A percentile compares a stretch with the other conserved stretches of the same genome.
These are phyloP conservation scores for Amanita polypyramis DNA, from an alignment of 768 basidiomycete species.

Conservation along the genomic window DNA sequence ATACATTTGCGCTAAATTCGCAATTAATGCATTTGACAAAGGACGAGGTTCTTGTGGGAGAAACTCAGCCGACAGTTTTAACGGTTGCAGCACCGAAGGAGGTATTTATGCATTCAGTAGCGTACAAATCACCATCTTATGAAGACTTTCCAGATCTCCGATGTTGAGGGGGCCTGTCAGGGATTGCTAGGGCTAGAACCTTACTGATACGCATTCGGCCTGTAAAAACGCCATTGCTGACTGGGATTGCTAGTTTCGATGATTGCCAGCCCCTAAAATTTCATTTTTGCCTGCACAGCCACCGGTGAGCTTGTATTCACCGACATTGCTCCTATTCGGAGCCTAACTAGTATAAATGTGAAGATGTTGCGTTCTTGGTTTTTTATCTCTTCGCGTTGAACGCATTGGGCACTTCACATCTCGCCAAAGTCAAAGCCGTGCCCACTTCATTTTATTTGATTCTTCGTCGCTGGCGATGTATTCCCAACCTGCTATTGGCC, in stretches of 20 bases:
- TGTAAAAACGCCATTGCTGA: not conserved
- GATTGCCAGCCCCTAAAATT: not conserved
- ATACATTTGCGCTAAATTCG: not conserved
- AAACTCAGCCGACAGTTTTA: constrained; percentile 50
- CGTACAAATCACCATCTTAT: not conserved
- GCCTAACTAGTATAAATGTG: not conserved
- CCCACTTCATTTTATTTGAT: not conserved
- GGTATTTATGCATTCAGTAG: constrained; percentile 26
- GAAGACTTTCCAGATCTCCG: constrained; percentile 33
- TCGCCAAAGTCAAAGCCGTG: not conserved
- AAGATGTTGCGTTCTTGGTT: not conserved
- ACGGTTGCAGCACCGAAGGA: constrained; percentile 76
- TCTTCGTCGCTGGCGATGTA: constrained; percentile 1
- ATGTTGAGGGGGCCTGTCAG: constrained; percentile 75
- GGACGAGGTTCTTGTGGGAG: constrained; percentile 70
- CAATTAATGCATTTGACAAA: constrained; percentile 10
- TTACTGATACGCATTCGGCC: constrained; percentile 12
- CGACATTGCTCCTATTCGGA: not conserved
- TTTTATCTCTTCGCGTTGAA: not conserved
- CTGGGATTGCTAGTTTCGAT: too few relatives aligned
- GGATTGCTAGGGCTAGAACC: constrained; percentile 57
- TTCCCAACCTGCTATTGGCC: not conserved
- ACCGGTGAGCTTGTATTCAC: constrained; percentile 3
- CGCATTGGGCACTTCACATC: not conserved
- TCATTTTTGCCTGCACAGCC: not conserved